These are phyloP conservation scores for Dothiorella sarmentorum DNA, from an alignment of 2,329 filamentous ascomycete species.

Conservation along the genomic window DNA sequence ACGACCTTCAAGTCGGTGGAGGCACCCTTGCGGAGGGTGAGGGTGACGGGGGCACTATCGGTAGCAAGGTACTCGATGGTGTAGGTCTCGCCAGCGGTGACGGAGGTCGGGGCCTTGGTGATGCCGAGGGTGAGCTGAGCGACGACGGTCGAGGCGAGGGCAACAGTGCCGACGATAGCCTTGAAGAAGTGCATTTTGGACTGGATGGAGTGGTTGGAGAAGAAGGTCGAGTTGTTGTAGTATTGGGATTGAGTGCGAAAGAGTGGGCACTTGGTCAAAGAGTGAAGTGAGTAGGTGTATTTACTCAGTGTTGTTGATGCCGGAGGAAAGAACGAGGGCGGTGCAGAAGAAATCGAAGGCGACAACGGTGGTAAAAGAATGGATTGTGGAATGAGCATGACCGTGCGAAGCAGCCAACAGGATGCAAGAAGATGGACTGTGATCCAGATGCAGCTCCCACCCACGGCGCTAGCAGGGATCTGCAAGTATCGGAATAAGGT, in stretches of 20 bases:
- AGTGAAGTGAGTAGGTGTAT: background rate
- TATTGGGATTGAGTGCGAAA: background rate
- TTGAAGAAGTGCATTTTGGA: slow-evolving; percentile 52
- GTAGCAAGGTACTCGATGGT: slow-evolving; percentile 49
- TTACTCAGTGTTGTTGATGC: slow-evolving; percentile 13
- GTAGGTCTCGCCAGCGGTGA: slow-evolving; percentile 49
- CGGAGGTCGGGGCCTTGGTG: slow-evolving; percentile 48
- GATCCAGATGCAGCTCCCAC: background rate
- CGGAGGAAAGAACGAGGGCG: background rate
- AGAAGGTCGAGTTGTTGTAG: slow-evolving; percentile 13
- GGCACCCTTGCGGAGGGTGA: slow-evolving; percentile 54
- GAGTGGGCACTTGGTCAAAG: background rate
- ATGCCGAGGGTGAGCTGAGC: slow-evolving; percentile 43
- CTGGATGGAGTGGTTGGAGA: background rate
- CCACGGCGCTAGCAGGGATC: slow-evolving; percentile 3
- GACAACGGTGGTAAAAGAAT: slow-evolving; percentile 1
- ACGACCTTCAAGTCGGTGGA: slow-evolving; percentile 51
- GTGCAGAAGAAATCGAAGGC: background rate
- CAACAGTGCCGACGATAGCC: slow-evolving; percentile 43
- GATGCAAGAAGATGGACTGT: background rate
- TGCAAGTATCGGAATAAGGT: background rate
- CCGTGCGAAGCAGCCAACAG: slow-evolving; percentile 5
- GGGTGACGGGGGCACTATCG: slow-evolving; percentile 48
- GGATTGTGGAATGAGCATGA: slow-evolving; percentile 12
- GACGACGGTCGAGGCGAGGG: slow-evolving; percentile 38